These are phyloP conservation scores for Myriosclerotinia curreyana DNA, from an alignment of 2,329 filamentous ascomycete genomes.

Conservation along the genomic window DNA sequence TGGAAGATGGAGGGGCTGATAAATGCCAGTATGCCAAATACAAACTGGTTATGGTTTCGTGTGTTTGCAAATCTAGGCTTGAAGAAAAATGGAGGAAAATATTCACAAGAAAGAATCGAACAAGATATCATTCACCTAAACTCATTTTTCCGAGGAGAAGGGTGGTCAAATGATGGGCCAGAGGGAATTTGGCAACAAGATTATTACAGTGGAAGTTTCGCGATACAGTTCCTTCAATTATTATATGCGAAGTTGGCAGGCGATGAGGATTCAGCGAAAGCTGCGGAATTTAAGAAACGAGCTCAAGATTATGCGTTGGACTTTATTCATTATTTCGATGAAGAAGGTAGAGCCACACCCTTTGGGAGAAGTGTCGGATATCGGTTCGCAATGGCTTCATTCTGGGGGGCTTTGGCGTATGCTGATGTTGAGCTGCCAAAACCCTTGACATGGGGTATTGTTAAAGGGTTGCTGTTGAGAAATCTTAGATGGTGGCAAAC, in stretches of 20 bases:
- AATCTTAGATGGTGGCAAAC: constrained; percentile 79
- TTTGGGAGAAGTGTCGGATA: constrained; percentile 78
- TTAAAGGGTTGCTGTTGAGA: constrained; percentile 71
- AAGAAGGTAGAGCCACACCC: constrained; percentile 67
- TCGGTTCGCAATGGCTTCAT: constrained; percentile 81
- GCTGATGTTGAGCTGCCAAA: constrained; percentile 69
- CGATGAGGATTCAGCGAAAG: constrained; percentile 62
- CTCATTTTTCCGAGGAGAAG: constrained; percentile 76
- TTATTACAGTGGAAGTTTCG: constrained; percentile 80
- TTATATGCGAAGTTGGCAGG: constrained; percentile 71
- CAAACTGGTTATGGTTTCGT: constrained; percentile 75
- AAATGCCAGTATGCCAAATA: constrained; percentile 65
- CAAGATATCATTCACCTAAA: constrained; percentile 75
- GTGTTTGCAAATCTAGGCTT: constrained; percentile 79
- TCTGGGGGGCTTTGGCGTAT: constrained; percentile 76
- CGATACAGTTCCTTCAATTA: constrained; percentile 76
- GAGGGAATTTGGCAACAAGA: constrained; percentile 80
- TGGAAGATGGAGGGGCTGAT: constrained; percentile 38
- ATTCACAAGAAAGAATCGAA: constrained; percentile 66
- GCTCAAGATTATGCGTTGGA: constrained; percentile 66
- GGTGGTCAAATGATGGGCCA: constrained; percentile 80
- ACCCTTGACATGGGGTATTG: constrained; percentile 73
- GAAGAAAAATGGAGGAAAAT: constrained; percentile 69
- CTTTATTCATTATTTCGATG: constrained; percentile 73
- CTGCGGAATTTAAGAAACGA: constrained; percentile 66